phyloP scores from a whole-genome alignment of 2,329 filamentous ascomycete species.

The Gaeumannomyces sp. region DNA sequence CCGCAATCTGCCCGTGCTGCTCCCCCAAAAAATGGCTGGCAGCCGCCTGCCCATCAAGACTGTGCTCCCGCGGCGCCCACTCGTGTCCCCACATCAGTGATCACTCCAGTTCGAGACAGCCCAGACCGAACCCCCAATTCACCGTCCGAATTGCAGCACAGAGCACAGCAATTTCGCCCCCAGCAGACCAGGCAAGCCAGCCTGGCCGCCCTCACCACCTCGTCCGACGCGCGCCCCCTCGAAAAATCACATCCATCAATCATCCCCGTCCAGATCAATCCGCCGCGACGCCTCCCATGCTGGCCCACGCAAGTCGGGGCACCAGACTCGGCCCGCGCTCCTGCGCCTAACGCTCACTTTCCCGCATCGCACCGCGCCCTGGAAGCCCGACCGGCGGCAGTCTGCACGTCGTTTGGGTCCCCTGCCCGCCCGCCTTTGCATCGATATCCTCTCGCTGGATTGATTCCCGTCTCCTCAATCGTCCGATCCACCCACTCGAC shows the following conservation, averaged over 20 bases:
- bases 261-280: not conserved
- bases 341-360: slow-evolving; percentile 1
- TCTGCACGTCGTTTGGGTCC: not conserved
- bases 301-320: slow-evolving; percentile 8
- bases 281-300: slow-evolving; percentile 2
- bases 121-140: not conserved
- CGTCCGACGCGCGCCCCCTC: too few species aligned
- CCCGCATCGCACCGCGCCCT: not conserved
- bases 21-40: too few species aligned
- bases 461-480: not conserved
- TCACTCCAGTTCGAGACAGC: not conserved
- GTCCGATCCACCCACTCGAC: not conserved
- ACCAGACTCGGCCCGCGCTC: slow-evolving; percentile 6
- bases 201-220: not conserved
- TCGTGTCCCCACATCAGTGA: not conserved
- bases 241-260: not conserved
- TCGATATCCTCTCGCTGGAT: not conserved
- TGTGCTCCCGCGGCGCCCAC: not conserved
- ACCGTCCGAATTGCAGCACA: not conserved
- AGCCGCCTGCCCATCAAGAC: too few species aligned
- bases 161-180: not conserved
- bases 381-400: not conserved
- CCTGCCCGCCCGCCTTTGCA: not conserved
- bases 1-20: too few species aligned
- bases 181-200: not conserved